phyloP scores from a whole-genome alignment of 2,329 filamentous ascomycete species.

The Cytospora schulzeri region DNA sequence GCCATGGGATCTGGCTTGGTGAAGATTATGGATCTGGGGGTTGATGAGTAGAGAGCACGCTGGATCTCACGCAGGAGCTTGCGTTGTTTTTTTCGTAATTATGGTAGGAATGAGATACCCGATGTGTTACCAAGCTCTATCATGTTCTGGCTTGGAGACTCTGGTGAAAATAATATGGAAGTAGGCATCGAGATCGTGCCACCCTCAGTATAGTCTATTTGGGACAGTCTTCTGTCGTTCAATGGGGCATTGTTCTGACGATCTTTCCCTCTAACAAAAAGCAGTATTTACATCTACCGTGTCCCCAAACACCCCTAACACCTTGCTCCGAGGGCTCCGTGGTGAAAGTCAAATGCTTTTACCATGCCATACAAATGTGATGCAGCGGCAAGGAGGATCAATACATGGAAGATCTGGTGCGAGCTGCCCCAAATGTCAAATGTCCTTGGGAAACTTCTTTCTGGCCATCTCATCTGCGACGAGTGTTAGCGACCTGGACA shows the following conservation, averaged over 20 bases:
- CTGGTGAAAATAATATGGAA: background rate
- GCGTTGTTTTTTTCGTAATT: background rate
- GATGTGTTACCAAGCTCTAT: background rate
- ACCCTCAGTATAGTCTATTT: slow-evolving; percentile 2
- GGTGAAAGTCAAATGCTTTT: slow-evolving; percentile 84
- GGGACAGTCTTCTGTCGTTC: background rate
- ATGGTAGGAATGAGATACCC: slow-evolving; percentile 12
- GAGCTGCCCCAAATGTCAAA: slow-evolving; percentile 94
- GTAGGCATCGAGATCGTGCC: background rate
- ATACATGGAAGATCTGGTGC: slow-evolving; percentile 93
- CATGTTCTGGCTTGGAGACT: background rate
- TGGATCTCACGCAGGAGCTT: background rate
- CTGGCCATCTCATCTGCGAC: slow-evolving; percentile 72
- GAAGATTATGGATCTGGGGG: slow-evolving; percentile 65
- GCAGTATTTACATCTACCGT: slow-evolving; percentile 3
- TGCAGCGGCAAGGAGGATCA: slow-evolving; percentile 80
- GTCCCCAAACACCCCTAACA: slow-evolving; percentile 41
- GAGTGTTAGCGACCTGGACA: background rate
- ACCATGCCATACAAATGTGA: slow-evolving; percentile 80
- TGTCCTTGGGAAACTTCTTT: slow-evolving; percentile 72
- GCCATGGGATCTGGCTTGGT: slow-evolving; percentile 69
- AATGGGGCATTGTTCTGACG: background rate
- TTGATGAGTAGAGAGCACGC: slow-evolving; percentile 39
- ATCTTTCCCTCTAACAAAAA: background rate
- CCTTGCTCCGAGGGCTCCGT: slow-evolving; percentile 58